Conservation (phyloP, 257 asterid genomes). For the Przewalskia tangutica region DNA sequence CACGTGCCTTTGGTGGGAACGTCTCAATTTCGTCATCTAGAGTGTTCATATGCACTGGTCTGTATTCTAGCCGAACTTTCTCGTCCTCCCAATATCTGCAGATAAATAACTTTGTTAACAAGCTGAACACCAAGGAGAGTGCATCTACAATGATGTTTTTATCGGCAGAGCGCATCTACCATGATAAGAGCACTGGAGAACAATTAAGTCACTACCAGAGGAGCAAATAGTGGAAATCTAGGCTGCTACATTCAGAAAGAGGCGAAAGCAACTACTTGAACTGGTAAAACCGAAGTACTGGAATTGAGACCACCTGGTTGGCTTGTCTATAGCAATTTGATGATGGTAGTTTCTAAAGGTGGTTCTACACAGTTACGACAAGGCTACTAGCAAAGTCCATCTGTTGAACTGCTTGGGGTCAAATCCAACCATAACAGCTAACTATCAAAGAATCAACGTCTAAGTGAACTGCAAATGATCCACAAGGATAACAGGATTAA, state of each 20-base stretch:
- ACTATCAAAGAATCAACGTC: background rate
- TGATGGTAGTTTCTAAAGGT: background rate
- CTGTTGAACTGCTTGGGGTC: background rate
- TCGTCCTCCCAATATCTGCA: conserved; percentile 86
- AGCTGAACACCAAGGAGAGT: background rate
- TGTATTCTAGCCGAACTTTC: conserved; percentile 59
- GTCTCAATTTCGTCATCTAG: conserved; percentile 76
- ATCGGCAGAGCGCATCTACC: background rate
- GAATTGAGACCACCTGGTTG: background rate
- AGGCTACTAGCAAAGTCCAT: background rate
- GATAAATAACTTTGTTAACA: background rate
- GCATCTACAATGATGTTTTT: background rate
- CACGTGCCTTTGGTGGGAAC: conserved; percentile 88
- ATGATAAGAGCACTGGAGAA: background rate
- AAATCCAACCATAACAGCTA: background rate
- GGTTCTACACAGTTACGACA: background rate
- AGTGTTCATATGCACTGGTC: conserved; percentile 85
- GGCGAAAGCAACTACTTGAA: background rate
- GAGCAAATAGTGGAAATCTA: background rate
- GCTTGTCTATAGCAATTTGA: background rate
- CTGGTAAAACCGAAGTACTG: background rate
- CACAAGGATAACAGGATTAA: background rate
- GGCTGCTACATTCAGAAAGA: background rate
- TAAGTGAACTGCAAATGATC: background rate
- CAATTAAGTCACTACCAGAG: background rate